Percentiles rank a stretch among this genome's conserved stretches.
phyloP scores from a whole-genome alignment of 805 yeast genomes.

The Zygosaccharomyces gambellarensis region DNA sequence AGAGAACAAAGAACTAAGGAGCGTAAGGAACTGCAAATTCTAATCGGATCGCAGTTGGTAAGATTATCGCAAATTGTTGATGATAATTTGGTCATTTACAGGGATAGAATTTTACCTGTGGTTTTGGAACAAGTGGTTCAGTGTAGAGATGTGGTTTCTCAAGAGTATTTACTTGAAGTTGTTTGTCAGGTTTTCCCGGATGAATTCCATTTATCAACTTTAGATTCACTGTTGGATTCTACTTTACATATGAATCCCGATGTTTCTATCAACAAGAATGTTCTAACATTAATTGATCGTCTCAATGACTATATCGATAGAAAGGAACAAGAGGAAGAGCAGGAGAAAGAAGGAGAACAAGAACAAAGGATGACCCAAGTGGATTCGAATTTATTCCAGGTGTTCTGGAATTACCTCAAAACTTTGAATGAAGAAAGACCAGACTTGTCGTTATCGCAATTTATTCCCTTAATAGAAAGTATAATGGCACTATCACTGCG shows the following conservation, averaged over 20 bases:
- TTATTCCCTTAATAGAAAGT: constrained; percentile 59
- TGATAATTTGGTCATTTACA: constrained; percentile 50
- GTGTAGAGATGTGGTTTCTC: constrained; percentile 88
- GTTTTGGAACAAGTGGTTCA: constrained; percentile 87
- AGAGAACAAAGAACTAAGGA: constrained; percentile 68
- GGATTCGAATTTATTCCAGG: constrained; percentile 46
- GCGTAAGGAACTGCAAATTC: constrained; percentile 80
- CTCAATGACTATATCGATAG: constrained; percentile 33
- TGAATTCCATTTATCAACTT: constrained; percentile 74
- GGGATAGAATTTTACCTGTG: constrained; percentile 60
- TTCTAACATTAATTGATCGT: constrained; percentile 68
- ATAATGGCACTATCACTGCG: constrained; percentile 58
- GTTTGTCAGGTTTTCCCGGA: constrained; percentile 93
- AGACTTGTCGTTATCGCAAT: constrained; percentile 62
- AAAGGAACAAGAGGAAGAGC: constrained; percentile 10
- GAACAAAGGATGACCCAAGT: constrained; percentile 12
- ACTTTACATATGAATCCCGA: constrained; percentile 63
- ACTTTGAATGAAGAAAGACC: constrained; percentile 54
- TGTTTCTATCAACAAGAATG: constrained; percentile 61
- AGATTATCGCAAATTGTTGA: constrained; percentile 81
- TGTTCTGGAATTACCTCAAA: constrained; percentile 62
- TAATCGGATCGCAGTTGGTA: constrained; percentile 90
- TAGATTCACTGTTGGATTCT: constrained; percentile 61
- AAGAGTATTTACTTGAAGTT: constrained; percentile 85
- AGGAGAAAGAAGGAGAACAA: constrained; percentile 5